phyloP scores from a whole-genome alignment of 305 asterid species.

The Plantago lanceolata region DNA sequence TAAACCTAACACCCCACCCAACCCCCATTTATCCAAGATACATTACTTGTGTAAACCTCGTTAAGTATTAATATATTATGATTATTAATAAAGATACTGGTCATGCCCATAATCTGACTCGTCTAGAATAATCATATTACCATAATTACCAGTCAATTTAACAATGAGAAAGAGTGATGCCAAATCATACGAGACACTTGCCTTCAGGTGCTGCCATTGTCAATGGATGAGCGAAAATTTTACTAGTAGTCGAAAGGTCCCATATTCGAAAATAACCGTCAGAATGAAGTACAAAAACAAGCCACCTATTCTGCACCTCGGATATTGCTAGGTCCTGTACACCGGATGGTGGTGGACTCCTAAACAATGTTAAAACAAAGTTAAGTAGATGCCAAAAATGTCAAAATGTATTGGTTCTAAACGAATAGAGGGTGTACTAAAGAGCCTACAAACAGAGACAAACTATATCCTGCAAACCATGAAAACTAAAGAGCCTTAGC shows the following conservation, averaged over 20 bases:
- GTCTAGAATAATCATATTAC: background rate
- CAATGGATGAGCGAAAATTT: conserved; percentile 58
- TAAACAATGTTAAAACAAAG: conserved; percentile 26
- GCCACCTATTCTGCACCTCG: conserved; percentile 50
- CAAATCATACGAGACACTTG: conserved; percentile 28
- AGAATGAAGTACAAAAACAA: conserved; percentile 82
- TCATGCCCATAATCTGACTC: background rate
- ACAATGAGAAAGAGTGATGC: conserved; percentile 23
- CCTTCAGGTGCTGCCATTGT: conserved; percentile 48
- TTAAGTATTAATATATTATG: too few species aligned
- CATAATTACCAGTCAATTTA: conserved; percentile 12
- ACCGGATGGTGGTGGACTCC: conserved; percentile 58
- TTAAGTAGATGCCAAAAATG: too few species aligned
- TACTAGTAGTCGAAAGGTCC: conserved; percentile 57
- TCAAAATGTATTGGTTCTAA: too few species aligned
- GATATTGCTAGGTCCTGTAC: conserved; percentile 68
- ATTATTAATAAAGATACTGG: too few species aligned
- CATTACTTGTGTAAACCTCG: too few species aligned
- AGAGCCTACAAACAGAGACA: too few species aligned
- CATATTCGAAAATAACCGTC: conserved; percentile 85
- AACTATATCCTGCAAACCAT: too few species aligned
- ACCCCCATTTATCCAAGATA: too few species aligned
- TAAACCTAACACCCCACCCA: too few species aligned
- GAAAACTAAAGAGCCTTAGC: background rate
- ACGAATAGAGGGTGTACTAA: too few species aligned